A percentile compares a stretch with the other conserved stretches of the same genome.
phyloP scores from a whole-genome alignment of 176 grass and related monocot genomes.

The Eremochloa ophiuroides region DNA sequence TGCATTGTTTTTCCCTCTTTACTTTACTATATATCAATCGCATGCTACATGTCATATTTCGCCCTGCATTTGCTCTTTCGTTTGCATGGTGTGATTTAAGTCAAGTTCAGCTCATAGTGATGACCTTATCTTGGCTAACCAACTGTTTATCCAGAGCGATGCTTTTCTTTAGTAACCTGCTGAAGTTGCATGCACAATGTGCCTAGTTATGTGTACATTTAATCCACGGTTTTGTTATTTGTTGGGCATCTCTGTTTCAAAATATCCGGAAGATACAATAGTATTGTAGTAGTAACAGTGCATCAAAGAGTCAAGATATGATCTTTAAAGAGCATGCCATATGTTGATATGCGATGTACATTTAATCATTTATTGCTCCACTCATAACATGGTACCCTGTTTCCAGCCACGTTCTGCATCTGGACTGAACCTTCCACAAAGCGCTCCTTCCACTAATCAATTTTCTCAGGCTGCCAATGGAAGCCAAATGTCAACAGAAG shows the following conservation, averaged over 20 bases:
- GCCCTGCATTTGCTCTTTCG: not conserved
- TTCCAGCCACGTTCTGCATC: conserved; percentile 30
- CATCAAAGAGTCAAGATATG: not conserved
- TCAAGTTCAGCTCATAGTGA: not conserved
- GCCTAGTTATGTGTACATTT: not conserved
- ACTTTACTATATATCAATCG: not conserved
- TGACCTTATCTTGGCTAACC: not conserved
- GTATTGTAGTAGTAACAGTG: not conserved
- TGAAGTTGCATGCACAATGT: not conserved
- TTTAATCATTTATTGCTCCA: not conserved
- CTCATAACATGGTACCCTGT: conserved; percentile 7
- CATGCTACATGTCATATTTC: not conserved
- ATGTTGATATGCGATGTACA: not conserved
- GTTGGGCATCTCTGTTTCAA: not conserved
- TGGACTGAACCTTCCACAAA: conserved; percentile 16
- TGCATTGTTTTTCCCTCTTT: not conserved
- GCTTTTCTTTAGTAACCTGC: not conserved
- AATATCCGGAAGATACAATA: not conserved
- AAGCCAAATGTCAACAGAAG: conserved; percentile 38
- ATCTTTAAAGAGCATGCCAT: not conserved
- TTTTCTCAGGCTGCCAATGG: conserved; percentile 37
- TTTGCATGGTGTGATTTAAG: not conserved
- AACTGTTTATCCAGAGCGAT: not conserved
- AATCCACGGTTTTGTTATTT: not conserved
- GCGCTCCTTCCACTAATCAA: not conserved